Base-by-base conservation (phyloP, 2,329 filamentous ascomycete genomes). In the Sclerotinia nivalis region DNA sequence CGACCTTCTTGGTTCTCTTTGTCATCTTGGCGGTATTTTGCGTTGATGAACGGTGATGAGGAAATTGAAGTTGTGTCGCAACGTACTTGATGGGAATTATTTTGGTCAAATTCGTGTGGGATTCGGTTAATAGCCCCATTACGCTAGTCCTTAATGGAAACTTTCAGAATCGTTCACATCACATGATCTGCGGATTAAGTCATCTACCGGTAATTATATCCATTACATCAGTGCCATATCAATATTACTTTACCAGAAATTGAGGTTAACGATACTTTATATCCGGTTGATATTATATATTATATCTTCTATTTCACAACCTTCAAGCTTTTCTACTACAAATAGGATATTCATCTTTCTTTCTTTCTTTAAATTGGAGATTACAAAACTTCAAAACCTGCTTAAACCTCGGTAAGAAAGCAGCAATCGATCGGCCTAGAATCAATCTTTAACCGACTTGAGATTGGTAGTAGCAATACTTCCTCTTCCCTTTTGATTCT, bases 1-100 rank as follows among this genome's bases (percentile, higher is more conserved):
- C 93, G 90, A 97, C 93, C 92, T 97, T 96, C 91, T 93, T 96
- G 78, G 93, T 96, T 87, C 93, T 90, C 89, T 96, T 95, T 84
- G 92, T 93, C 92, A 96, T 96, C 85, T 90, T 93, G 87, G 83
- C 84, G 81, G 82, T 72, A 74, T 71, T 74, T 75, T 77, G 76
- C 72, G 75, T 74, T 75, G 74, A 77, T 74, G 73, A 74, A 75
- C 72, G 65, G 65, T 71, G 60, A 64, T 67, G 64, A 45, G 60
- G 73, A 69, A 71, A 70, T 70, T 74, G 67, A 69, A 65, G 62
- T 70, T 73, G 43, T 68, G 71, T 72, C 59, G 67, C 62, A 66
- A 49, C 22, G 54, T 56, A 66, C 71, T 67, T 60, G 72, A 73
- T 71, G 65, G 71, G 66, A 72, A 74, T 74, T 49, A 67, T 68